Evolutionary conservation across 2,329 filamentous ascomycete genomes (phyloP), one percentile per base, ranked within the genome.

Genomic region (Talaromyces sp.): DNA sequence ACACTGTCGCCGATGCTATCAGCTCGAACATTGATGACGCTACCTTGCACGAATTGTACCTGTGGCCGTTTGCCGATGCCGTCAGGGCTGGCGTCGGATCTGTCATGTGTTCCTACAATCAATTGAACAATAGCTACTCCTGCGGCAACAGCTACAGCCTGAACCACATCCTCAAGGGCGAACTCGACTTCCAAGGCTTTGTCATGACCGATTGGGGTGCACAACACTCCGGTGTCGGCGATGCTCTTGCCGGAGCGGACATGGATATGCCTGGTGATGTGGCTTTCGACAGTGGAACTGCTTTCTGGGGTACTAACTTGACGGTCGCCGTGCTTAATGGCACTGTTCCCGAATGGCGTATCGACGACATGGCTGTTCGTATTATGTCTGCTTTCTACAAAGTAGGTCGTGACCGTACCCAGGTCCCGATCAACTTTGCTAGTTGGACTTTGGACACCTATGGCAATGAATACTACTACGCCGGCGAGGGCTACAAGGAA

Each of bases 281-380:
- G 1, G 67, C 78, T 21, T 96, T 97, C 78, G 86, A 89, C 75
- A 86, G 84, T 3, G 90, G 90, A 6, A 75, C 77, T 58, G 88
- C 88, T 18, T 96, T 82, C 81, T 96, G 90, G 89, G 93, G 93
- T 9, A 80, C 87, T 31, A 98, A 98, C 76, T 76, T 98, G 68
- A 97, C 93, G 1, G 80, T 96, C 55, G 91, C 91, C 1, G 87
- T 97, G 5, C 77, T 96, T 68, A 97, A 98, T 72, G 93, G 93
- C 39, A 96, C 92, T 0, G 80, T 98, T 35, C 91, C 93, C 0
- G 86, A 90, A 68, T 96, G 90, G 84, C 86, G 93, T 58, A 74
- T 98, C 9, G 93, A 97, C 69, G 95, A 98, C 72, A 96, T 96
- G 88, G 91, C 86, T 5, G 89, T 92, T 76, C 87, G 95, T 69